Evolutionary conservation across 2,329 filamentous ascomycete species (phyloP).

Genomic region (Phaeosphaeria sp.): DNA sequence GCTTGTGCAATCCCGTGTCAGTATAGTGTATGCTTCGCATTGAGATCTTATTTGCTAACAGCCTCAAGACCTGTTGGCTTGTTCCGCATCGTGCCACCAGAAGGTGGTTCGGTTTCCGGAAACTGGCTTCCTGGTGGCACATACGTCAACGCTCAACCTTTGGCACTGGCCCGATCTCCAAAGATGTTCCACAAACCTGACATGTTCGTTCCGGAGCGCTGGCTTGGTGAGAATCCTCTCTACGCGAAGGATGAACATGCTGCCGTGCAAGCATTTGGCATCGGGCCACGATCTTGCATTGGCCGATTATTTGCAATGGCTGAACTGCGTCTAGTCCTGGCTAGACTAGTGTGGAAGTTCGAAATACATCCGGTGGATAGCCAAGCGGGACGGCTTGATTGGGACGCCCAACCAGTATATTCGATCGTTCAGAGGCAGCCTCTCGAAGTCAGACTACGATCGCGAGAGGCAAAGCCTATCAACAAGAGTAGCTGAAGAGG

Average conservation of each 20-base stretch:
- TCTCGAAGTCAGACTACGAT: not conserved
- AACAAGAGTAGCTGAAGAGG: not conserved
- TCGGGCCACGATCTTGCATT: constrained; percentile 20
- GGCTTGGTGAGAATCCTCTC: constrained; percentile 2
- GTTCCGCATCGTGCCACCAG: constrained; percentile 9
- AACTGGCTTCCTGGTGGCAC: constrained; percentile 7
- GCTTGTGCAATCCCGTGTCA: constrained; percentile 18
- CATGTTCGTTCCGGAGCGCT: constrained; percentile 15
- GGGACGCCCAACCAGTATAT: not conserved
- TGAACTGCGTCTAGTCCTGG: constrained; percentile 21
- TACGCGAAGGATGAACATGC: constrained; percentile 33
- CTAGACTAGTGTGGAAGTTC: constrained; percentile 18
- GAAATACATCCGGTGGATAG: constrained; percentile 3
- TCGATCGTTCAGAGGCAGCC: not conserved
- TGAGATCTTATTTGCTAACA: not conserved
- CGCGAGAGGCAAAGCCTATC: not conserved
- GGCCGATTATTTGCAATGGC: constrained; percentile 24
- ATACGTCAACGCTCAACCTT: constrained; percentile 6
- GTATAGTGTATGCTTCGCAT: not conserved
- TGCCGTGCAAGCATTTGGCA: constrained; percentile 15
- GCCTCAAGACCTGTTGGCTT: constrained; percentile 3
- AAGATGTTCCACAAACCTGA: constrained; percentile 10
- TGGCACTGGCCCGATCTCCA: constrained; percentile 3
- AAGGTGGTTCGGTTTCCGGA: constrained; percentile 11
- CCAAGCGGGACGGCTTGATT: not conserved